Evolutionary conservation across 108 stramenopile genomes (phyloP).

Genomic region (Pseudonitzschia multiseries): DNA sequence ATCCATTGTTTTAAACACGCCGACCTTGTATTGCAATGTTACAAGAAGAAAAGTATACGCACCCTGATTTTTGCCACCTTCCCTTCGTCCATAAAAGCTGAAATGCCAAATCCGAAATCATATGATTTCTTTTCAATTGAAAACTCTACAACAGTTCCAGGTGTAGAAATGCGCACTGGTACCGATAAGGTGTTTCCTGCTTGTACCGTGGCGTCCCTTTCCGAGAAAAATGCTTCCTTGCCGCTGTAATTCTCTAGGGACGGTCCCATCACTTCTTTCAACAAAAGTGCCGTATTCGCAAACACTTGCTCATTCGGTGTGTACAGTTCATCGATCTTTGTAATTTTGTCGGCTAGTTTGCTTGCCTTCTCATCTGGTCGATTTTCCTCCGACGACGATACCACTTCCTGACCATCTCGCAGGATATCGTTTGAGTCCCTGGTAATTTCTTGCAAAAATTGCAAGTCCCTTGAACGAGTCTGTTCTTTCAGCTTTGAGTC

Average conservation of each 20-base stretch:
- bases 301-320: background rate
- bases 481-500: background rate
- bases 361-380: background rate
- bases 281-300: slow-evolving; percentile 7
- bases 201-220: background rate
- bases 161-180: slow-evolving; percentile 8
- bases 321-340: slow-evolving; percentile 7
- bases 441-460: background rate
- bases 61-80: slow-evolving; percentile 14
- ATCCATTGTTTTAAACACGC: background rate
- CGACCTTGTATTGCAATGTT: no score
- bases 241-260: background rate
- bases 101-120: slow-evolving; percentile 12
- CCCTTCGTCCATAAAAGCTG: slow-evolving; percentile 6
- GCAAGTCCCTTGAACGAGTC: background rate
- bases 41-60: background rate
- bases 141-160: slow-evolving; percentile 13
- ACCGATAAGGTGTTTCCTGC: slow-evolving; percentile 3
- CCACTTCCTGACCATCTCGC: background rate
- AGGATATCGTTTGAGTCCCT: background rate
- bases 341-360: slow-evolving; percentile 1
- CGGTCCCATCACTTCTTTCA: background rate
- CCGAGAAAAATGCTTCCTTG: slow-evolving; percentile 3
- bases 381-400: background rate
- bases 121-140: slow-evolving; percentile 13